phyloP scores from a whole-genome alignment of 177 flowering plant species.

The Telopea speciosissima region DNA sequence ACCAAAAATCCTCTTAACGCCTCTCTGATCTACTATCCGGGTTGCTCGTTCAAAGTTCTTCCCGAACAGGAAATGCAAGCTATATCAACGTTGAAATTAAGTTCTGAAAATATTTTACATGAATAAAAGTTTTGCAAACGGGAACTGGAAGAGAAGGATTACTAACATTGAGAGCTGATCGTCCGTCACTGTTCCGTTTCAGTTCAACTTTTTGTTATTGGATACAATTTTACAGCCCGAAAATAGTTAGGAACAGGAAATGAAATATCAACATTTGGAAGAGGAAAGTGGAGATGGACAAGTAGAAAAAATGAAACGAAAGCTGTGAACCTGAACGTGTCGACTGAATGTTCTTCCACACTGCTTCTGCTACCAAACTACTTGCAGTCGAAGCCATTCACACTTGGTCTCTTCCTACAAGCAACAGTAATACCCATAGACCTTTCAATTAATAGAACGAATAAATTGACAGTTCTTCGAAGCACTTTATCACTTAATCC shows the following conservation, averaged over 20 bases:
- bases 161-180: conserved; percentile 83
- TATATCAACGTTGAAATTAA: conserved; percentile 18
- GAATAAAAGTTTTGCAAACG: neutral
- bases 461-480: neutral
- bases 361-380: conserved; percentile 51
- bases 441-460: neutral
- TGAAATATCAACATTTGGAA: neutral
- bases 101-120: neutral
- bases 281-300: neutral
- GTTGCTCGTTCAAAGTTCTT: conserved; percentile 89
- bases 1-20: conserved; percentile 74
- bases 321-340: conserved; percentile 49
- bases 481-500: too few species aligned
- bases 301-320: neutral
- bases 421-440: neutral
- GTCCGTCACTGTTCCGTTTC: conserved; percentile 49
- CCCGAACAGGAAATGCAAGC: conserved; percentile 86
- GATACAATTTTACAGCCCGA: neutral
- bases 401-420: neutral
- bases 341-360: conserved; percentile 61
- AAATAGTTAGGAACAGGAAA: neutral
- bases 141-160: neutral
- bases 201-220: neutral
- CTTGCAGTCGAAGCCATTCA: conserved; percentile 29
- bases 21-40: conserved; percentile 82